Base-by-base conservation (phyloP, 2,329 filamentous ascomycete species). In the Alternaria metachromatica region DNA sequence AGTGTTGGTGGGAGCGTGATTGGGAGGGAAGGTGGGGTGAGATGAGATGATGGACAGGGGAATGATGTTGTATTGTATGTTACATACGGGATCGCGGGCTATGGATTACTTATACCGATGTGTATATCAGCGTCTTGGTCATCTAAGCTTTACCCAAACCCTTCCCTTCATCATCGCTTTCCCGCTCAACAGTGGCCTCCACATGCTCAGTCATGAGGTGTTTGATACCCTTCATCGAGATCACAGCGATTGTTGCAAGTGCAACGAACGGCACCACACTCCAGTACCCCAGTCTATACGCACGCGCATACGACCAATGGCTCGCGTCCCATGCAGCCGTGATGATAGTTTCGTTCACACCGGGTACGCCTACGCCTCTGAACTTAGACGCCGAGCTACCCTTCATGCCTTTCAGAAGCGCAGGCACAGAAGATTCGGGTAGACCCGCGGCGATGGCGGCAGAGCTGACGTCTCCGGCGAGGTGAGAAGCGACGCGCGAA, bases 221-320 rank as follows among this genome's bases (percentile, higher is more conserved):
- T 33, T 68, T 71, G 11, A 76, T 70, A 5, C 74, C 75, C 51
- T 51, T 72, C 73, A 78, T 70, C 44, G 65, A 73, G 5, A 69
- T 65, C 13, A 76, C 72, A 13, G 66, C 64, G 11, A 71, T 64
- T 0, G 68, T 72, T 10, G 74, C 74, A 1, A 78, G 60, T 10
- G 73, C 73, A 2, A 76, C 74, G 37, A 78, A 78, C 20, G 76
- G 76, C 2, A 78, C 64, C 2, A 78, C 70, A 15, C 75, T 77
- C 72, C 71, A 73, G 64, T 72, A 78, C 0, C 72, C 75, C n/a
- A 76, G 45, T 18, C 71, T 48, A 49, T 78, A 77, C 3, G 73
- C 76, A 21, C 64, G 61, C 20, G 75, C 73, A 64, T 76, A 78
- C 1, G 67, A 69, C 74, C 73, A 73, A 53, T 76, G 59, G 45